A percentile compares a stretch with the other conserved stretches of the same genome.
These are phyloP conservation scores for Vishniacozyma victoriae DNA, from an alignment of 768 basidiomycete genomes.

Conservation along the genomic window DNA sequence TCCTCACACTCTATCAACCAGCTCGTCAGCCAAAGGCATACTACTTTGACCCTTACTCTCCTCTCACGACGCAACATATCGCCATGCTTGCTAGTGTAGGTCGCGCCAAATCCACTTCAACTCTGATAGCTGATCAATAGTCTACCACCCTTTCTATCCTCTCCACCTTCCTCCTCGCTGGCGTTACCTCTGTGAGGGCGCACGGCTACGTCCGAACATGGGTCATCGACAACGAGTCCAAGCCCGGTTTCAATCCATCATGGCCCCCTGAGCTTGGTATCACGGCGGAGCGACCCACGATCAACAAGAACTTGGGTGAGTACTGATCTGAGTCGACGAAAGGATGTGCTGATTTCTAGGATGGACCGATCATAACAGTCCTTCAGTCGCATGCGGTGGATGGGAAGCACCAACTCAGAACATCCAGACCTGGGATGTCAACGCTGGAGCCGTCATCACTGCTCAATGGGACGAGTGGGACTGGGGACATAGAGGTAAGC, in stretches of 20 bases:
- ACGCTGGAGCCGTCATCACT: constrained; percentile 10
- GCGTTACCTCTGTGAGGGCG: constrained; percentile 1
- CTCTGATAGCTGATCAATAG: too few relatives aligned
- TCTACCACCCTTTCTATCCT: too few relatives aligned
- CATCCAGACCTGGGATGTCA: constrained; percentile 11
- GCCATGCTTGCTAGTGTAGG: too few relatives aligned
- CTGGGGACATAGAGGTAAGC: constrained; percentile 3
- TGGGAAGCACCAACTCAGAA: constrained; percentile 2
- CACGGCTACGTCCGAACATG: constrained; percentile 9
- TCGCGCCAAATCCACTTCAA: too few relatives aligned
- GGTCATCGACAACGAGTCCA: constrained; percentile 4
- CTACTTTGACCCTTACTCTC: too few relatives aligned
- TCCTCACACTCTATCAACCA: too few relatives aligned
- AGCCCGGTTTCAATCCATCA: constrained; percentile 13
- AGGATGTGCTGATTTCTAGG: constrained; percentile 1
- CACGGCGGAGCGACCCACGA: constrained; percentile 10
- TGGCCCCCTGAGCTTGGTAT: constrained; percentile 3
- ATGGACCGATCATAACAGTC: constrained; percentile 7
- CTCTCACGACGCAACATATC: too few relatives aligned
- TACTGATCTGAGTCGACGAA: not conserved
- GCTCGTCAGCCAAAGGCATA: too few relatives aligned
- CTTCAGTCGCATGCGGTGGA: constrained; percentile 17
- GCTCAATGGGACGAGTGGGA: constrained; percentile 16
- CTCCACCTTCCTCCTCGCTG: not conserved
- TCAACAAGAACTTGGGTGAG: constrained; percentile 9